phyloP scores from a whole-genome alignment of 257 asterid species.

The Verbascum thapsus region DNA sequence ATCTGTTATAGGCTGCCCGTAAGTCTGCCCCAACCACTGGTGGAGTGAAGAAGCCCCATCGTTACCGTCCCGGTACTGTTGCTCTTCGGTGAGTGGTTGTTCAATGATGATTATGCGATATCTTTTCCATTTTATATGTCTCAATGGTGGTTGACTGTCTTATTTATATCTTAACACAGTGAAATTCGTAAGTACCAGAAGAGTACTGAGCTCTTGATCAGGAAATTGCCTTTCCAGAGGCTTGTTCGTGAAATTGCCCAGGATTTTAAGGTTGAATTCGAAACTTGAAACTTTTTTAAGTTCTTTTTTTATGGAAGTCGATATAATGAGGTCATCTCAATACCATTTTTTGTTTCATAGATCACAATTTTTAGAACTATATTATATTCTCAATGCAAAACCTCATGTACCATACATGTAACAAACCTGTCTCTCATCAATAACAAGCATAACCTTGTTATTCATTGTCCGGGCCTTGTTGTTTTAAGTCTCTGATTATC shows the following conservation, averaged over 20 bases:
- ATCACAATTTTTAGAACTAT: no score
- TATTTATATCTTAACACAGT: conserved; percentile 28
- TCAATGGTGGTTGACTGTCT: neutral
- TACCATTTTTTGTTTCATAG: no score
- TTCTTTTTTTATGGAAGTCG: neutral
- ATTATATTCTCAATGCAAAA: no score
- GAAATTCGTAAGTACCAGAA: conserved; percentile 61
- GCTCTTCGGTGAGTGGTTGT: conserved; percentile 50
- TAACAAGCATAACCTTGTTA: no score
- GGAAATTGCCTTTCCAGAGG: conserved; percentile 68
- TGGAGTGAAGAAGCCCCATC: conserved; percentile 64
- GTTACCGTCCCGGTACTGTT: conserved; percentile 69
- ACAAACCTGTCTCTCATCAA: no score
- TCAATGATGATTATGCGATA: neutral
- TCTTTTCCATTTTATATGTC: neutral
- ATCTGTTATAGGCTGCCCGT: conserved; percentile 49
- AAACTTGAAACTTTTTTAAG: neutral
- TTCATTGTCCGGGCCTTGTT: neutral
- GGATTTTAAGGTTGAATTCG: conserved; percentile 48
- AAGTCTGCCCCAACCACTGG: conserved; percentile 70
- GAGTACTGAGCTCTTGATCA: conserved; percentile 65
- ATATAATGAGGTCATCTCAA: no score
- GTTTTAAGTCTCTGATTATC: neutral
- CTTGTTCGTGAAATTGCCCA: conserved; percentile 71
- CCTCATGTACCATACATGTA: no score